These are phyloP conservation scores for Pseudisothecium myosuroides DNA, from an alignment of 225 moss, liverwort and hornwort species.

Conservation along the genomic window DNA sequence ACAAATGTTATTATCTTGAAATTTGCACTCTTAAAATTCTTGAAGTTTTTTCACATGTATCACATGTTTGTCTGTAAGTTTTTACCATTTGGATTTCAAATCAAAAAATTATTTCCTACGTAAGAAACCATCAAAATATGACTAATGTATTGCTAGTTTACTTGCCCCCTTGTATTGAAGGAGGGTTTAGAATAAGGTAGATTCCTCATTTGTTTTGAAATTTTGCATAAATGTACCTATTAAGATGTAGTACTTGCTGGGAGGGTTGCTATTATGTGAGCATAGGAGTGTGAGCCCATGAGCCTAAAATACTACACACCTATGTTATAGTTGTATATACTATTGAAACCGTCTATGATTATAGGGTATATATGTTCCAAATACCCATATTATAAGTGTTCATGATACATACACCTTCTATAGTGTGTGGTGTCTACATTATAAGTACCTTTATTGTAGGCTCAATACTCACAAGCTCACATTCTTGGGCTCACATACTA, in stretches of 20 bases:
- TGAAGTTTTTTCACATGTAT: neutral
- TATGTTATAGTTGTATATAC: too few relatives aligned
- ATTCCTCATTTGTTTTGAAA: neutral
- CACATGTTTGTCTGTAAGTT: neutral
- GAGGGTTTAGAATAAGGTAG: neutral
- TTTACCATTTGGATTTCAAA: neutral
- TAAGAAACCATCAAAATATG: neutral
- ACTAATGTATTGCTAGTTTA: neutral
- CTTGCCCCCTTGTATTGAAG: rapidly evolving
- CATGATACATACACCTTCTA: too few relatives aligned
- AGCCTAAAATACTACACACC: too few relatives aligned
- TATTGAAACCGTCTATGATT: too few relatives aligned
- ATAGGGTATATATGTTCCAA: too few relatives aligned
- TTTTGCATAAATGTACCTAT: neutral
- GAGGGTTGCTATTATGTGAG: too few relatives aligned
- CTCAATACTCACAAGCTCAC: too few relatives aligned
- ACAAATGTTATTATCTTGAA: neutral
- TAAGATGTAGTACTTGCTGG: neutral
- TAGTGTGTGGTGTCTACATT: too few relatives aligned
- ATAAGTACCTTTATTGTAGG: too few relatives aligned
- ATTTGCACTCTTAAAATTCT: neutral
- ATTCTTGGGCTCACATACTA: too few relatives aligned
- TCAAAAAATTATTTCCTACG: neutral
- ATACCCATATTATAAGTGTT: too few relatives aligned
- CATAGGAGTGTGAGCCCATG: too few relatives aligned